A percentile compares a stretch with the other conserved stretches of the same genome.
phyloP scores from a whole-genome alignment of 176 grass and related monocot species.

The Phyllostachys edulis region DNA sequence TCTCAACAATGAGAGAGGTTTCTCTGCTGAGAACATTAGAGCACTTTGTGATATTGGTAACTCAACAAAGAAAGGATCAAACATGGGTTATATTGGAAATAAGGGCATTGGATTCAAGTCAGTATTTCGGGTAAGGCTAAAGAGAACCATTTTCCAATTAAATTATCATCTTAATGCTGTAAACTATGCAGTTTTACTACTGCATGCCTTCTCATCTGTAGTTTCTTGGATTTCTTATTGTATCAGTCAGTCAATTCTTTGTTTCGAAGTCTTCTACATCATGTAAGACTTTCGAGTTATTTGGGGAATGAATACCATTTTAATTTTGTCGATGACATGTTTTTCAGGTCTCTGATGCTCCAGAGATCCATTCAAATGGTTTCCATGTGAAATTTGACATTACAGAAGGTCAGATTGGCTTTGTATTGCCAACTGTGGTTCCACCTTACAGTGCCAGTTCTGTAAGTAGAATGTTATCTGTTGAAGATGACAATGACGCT shows the following conservation, averaged over 20 bases:
- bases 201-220: background rate
- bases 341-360: slow-evolving; percentile 86
- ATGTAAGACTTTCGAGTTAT: background rate
- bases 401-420: slow-evolving; percentile 89
- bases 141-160: slow-evolving; percentile 25
- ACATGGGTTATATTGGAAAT: slow-evolving; percentile 88
- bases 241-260: background rate
- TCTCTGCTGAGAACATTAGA: slow-evolving; percentile 86
- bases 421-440: slow-evolving; percentile 86
- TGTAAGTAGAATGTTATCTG: slow-evolving; percentile 55
- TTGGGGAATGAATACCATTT: background rate
- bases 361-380: slow-evolving; percentile 98
- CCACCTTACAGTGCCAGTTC: slow-evolving; percentile 51
- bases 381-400: slow-evolving; percentile 99
- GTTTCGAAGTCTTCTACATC: background rate
- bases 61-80: slow-evolving; percentile 94
- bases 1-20: slow-evolving; percentile 88
- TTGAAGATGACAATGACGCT: slow-evolving; percentile 42
- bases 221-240: slow-evolving; percentile 9
- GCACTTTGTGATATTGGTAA: slow-evolving; percentile 96
- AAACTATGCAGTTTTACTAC: slow-evolving; percentile 1
- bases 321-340: slow-evolving; percentile 25
- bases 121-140: slow-evolving; percentile 82
- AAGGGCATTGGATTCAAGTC: slow-evolving; percentile 99
- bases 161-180: background rate